A percentile compares a stretch with the other conserved stretches of the same genome.
These are phyloP conservation scores for Petasospora fabianii DNA, from an alignment of 1,139 yeast species.

Conservation along the genomic window DNA sequence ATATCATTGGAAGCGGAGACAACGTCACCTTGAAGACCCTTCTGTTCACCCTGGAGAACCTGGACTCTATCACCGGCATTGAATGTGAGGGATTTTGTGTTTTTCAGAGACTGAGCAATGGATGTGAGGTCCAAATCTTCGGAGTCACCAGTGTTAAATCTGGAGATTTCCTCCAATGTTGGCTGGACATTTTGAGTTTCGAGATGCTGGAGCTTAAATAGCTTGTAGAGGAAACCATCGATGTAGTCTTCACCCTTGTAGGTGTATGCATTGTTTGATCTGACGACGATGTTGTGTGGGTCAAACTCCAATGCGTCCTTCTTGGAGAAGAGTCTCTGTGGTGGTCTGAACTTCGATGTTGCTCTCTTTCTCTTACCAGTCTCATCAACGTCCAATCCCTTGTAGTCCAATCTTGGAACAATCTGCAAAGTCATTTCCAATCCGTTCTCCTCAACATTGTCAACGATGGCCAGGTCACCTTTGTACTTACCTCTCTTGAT, in stretches of 20 bases:
- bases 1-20: conserved; percentile 47
- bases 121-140: conserved; percentile 81
- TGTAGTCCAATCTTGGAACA: conserved; percentile 88
- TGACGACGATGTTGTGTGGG: conserved; percentile 56
- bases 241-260: conserved; percentile 86
- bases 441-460: conserved; percentile 90
- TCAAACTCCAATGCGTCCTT: conserved; percentile 64
- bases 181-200: conserved; percentile 87
- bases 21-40: conserved; percentile 82
- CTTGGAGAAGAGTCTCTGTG: conserved; percentile 80
- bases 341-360: conserved; percentile 64
- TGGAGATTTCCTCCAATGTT: conserved; percentile 80
- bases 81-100: conserved; percentile 57
- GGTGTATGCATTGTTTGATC: conserved; percentile 70
- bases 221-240: conserved; percentile 84
- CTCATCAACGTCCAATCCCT: conserved; percentile 55
- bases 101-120: conserved; percentile 78
- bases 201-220: conserved; percentile 77
- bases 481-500: conserved; percentile 88
- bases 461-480: conserved; percentile 91
- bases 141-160: conserved; percentile 65
- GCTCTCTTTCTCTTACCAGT: conserved; percentile 46
- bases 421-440: conserved; percentile 88
- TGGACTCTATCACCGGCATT: conserved; percentile 96
- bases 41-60: conserved; percentile 88